A percentile compares a stretch with the other conserved stretches of the same genome.
Evolutionary conservation across 805 yeast species (phyloP).

Genomic region (Saturnispora sekii): DNA sequence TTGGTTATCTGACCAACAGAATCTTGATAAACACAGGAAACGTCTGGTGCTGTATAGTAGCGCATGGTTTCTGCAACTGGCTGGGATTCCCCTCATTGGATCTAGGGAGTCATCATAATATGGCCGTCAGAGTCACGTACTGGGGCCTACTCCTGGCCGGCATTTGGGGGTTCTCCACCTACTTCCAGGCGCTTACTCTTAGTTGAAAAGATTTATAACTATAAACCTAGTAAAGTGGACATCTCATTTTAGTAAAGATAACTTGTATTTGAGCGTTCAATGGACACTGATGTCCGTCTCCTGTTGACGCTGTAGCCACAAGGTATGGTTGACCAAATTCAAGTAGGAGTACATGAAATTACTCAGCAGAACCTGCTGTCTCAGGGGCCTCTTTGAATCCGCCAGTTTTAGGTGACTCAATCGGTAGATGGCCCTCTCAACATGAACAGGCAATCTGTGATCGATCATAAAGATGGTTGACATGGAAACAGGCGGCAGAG

Average conservation of each 20-base stretch:
- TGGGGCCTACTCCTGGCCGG: constrained; percentile 36
- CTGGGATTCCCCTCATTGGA: constrained; percentile 51
- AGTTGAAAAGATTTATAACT: background rate
- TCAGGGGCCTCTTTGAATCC: constrained; percentile 81
- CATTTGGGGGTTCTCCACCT: constrained; percentile 26
- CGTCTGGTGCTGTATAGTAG: constrained; percentile 46
- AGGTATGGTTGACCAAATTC: constrained; percentile 86
- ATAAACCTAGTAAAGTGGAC: no score
- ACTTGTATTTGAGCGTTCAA: background rate
- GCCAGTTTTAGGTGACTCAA: constrained; percentile 89
- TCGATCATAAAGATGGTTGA: constrained; percentile 76
- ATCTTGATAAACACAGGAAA: constrained; percentile 43
- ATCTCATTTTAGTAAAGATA: background rate
- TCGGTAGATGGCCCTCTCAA: constrained; percentile 91
- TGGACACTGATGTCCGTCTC: constrained; percentile 24
- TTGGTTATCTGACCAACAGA: constrained; percentile 59
- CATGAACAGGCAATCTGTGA: constrained; percentile 85
- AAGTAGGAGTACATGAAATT: constrained; percentile 97
- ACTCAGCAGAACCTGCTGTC: constrained; percentile 87
- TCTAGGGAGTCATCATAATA: background rate
- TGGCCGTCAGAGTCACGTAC: constrained; percentile 26
- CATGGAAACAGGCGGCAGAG: constrained; percentile 69
- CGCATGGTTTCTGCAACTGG: constrained; percentile 60
- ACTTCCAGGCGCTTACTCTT: constrained; percentile 17
- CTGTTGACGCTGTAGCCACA: constrained; percentile 56